Conservation (phyloP, 2,329 filamentous ascomycete genomes). For the Daldinia eschscholtzii region DNA sequence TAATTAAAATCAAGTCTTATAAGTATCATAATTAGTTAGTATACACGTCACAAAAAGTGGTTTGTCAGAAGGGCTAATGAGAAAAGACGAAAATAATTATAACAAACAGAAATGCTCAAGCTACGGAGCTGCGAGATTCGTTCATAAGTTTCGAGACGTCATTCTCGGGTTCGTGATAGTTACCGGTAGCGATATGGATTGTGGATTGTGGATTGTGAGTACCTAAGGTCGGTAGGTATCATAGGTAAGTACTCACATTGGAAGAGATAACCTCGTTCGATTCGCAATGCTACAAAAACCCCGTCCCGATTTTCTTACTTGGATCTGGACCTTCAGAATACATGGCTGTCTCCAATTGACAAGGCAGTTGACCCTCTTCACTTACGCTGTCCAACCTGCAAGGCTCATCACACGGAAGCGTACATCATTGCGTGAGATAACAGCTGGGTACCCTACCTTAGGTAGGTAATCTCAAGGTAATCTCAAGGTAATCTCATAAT, state of each 20-base stretch:
- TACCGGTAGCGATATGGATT: not conserved
- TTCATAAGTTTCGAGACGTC: conserved; percentile 1
- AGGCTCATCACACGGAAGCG: conserved; percentile 1
- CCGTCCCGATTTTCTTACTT: not conserved
- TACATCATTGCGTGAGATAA: not conserved
- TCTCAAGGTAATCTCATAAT: too few species aligned
- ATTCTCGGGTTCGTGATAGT: conserved; percentile 6
- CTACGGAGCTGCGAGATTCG: conserved; percentile 4
- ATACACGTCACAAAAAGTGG: not conserved
- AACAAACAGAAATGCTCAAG: not conserved
- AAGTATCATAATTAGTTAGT: not conserved
- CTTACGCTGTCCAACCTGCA: conserved; percentile 6
- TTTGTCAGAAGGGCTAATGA: not conserved
- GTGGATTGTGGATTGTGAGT: not conserved
- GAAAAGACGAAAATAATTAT: not conserved
- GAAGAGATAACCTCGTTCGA: not conserved
- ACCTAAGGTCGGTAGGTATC: too few species aligned
- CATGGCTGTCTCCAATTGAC: not conserved
- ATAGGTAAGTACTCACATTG: not conserved
- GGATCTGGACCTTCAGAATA: not conserved
- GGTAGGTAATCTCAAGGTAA: too few species aligned
- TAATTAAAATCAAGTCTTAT: not conserved
- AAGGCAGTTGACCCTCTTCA: not conserved
- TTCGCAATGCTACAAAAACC: not conserved
- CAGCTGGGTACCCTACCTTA: not conserved